Base-by-base conservation (phyloP, 2,329 filamentous ascomycete genomes). In the Monilinia fructigena region DNA sequence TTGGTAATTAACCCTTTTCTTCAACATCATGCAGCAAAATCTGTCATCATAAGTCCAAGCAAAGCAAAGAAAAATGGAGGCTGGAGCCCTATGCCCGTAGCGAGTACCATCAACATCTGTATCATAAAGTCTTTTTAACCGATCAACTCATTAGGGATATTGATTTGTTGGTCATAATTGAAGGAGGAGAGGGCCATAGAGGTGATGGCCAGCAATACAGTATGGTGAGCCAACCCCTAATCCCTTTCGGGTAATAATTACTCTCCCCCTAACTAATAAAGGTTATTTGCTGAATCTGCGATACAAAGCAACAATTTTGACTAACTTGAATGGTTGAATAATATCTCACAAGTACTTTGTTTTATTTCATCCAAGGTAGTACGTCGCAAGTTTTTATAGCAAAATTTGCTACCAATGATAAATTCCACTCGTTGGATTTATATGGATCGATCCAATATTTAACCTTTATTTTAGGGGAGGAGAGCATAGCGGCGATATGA, bases 41-140 rank as follows among this genome's bases (percentile, higher is more conserved):
- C 58, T 48, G 28, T 20, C 58, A 60, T 38, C 45, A 26, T 38
- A 8, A 55, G 45, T 60, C 14, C 58, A 50, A 50, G 58, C 45
- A 59, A 48, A 59, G 56, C 18, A 47, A 20, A 45, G 31, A 59
- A 26, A 54, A 58, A 60, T 59, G 45, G 47, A 65, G 63, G 63
- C 63, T 65, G 55, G 63, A 60, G 63, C 63, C 54, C 47, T 54
- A 61, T 61, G 55, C 52, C 31, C 54, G 59, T 53, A 60, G 63
- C 47, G 55, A 55, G 55, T 52, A 65, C 54, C 26, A 26, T 16
- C 56, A 35, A 48, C 42, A 35, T 59, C 59, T 38, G 31, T 26
- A 53, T 53, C 47, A 53, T 62, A 16, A 28, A 56, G 40, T 20
- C 11, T 26, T 38, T 63, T 58, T 55, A 23, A 26, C 28, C 23